Percentiles rank a stretch among this genome's conserved stretches.
phyloP scores from a whole-genome alignment of 805 yeast genomes.

The Hanseniaspora hatyaiensis region DNA sequence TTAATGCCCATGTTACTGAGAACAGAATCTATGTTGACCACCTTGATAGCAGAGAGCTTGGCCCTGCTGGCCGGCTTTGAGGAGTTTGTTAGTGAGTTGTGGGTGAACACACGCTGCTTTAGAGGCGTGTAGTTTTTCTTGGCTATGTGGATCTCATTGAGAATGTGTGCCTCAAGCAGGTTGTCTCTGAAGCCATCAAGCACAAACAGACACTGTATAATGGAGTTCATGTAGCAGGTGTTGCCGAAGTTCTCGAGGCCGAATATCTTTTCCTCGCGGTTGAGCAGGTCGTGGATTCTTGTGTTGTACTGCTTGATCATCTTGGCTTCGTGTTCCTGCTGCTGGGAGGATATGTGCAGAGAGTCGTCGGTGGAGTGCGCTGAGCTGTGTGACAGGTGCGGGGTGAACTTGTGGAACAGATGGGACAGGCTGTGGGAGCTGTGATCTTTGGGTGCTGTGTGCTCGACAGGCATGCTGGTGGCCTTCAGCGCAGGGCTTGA shows the following conservation, averaged over 20 bases:
- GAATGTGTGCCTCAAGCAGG: constrained; percentile 39
- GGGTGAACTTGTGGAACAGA: constrained; percentile 1
- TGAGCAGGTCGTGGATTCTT: too few relatives aligned
- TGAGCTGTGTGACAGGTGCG: neutral
- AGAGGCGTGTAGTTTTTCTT: constrained; percentile 34
- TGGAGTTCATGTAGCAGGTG: constrained; percentile 90
- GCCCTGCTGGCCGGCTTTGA: neutral
- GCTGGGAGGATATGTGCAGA: constrained; percentile 6
- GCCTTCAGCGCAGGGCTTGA: neutral
- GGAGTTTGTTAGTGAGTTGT: constrained; percentile 6
- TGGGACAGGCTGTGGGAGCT: neutral
- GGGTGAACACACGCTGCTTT: constrained; percentile 29
- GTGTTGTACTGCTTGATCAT: constrained; percentile 4
- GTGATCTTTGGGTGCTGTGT: neutral
- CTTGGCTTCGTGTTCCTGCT: constrained; percentile 5
- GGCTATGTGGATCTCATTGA: constrained; percentile 26
- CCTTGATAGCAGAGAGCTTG: constrained; percentile 1
- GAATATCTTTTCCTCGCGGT: constrained; percentile 50
- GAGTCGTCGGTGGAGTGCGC: neutral
- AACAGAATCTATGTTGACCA: constrained; percentile 13
- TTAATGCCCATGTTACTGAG: constrained; percentile 26
- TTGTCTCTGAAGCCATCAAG: constrained; percentile 54
- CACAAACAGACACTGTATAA: constrained; percentile 76
- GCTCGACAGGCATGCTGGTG: neutral
- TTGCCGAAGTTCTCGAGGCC: constrained; percentile 82